Conservation (phyloP, 2,329 filamentous ascomycete species). For the Botrytis tulipae region DNA sequence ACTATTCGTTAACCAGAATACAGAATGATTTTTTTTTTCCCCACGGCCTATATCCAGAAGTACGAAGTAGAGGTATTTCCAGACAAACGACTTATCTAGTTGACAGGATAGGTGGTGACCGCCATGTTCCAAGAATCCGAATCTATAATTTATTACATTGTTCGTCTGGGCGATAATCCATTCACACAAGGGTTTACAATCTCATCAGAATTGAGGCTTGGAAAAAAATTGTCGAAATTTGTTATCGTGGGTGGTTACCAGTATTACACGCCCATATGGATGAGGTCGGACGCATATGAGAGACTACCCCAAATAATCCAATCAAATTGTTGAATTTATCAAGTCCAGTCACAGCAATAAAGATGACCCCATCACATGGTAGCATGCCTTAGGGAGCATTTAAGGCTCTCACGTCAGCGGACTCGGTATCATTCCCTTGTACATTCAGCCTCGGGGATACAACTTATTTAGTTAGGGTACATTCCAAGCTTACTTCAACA, state of each 20-base stretch:
- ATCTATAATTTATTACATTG: not conserved
- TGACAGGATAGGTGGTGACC: not conserved
- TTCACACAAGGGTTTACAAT: not conserved
- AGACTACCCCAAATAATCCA: not conserved
- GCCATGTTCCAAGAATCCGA: not conserved
- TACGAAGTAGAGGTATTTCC: not conserved
- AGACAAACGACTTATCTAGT: not conserved
- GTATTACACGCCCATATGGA: not conserved
- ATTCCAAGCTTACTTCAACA: constrained; percentile 3
- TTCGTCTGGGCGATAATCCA: not conserved
- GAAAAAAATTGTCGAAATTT: not conserved
- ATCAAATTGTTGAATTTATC: not conserved
- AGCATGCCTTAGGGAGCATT: not conserved
- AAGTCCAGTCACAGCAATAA: not conserved
- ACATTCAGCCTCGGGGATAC: constrained; percentile 7
- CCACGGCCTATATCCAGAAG: not conserved
- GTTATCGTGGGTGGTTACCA: not conserved
- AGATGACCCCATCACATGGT: not conserved
- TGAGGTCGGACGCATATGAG: not conserved
- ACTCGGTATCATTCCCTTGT: not conserved
- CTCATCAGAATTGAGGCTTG: not conserved
- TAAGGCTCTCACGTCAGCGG: constrained; percentile 15
- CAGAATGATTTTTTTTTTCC: not conserved
- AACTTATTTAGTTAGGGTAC: not conserved
- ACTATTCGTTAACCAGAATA: not conserved